phyloP scores from a whole-genome alignment of 106 monocot species.

The Apostasia ramifera region DNA sequence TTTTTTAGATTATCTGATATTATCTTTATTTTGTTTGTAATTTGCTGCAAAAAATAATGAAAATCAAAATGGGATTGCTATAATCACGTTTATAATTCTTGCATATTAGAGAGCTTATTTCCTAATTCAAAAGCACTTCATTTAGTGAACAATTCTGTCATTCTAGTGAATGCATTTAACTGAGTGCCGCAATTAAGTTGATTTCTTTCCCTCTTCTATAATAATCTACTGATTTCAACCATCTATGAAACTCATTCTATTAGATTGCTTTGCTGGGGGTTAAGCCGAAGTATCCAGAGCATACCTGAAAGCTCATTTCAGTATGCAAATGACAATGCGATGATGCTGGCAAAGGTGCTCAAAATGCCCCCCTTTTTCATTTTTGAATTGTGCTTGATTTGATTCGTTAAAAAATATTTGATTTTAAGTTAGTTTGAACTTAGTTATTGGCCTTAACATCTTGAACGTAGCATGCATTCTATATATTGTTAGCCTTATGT shows the following conservation, averaged over 20 bases:
- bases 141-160: no score
- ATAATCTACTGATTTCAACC: background rate
- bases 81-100: no score
- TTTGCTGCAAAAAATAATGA: no score
- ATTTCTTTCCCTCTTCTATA: background rate
- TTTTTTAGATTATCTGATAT: no score
- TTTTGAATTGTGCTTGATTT: background rate
- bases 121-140: no score
- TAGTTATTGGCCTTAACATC: no score
- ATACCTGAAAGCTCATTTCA: conserved; percentile 65
- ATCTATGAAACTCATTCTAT: background rate
- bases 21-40: no score
- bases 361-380: background rate
- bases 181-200: background rate
- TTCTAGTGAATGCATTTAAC: background rate
- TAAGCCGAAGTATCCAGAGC: conserved; percentile 76
- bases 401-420: no score
- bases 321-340: conserved; percentile 79
- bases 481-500: no score
- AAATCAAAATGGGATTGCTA: no score
- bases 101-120: no score
- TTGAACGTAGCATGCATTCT: no score
- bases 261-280: conserved; percentile 76
- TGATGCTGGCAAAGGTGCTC: conserved; percentile 61
- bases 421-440: background rate